Conservation (phyloP, 495 filamentous ascomycete genomes). For the Talaromyces ruber region DNA sequence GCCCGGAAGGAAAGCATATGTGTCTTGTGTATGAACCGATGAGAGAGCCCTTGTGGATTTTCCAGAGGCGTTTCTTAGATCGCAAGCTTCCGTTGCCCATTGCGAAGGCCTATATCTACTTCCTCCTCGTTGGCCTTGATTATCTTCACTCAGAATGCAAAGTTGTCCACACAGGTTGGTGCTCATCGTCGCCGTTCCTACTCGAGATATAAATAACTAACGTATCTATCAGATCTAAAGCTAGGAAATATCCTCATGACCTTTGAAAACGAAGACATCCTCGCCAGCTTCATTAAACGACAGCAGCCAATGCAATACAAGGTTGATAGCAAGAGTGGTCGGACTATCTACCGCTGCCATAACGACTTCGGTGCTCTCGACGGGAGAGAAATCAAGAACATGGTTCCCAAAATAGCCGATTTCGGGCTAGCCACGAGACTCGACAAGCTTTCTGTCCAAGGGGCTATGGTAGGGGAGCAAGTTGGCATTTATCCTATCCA, state of each 20-base stretch:
- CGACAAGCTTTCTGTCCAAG: neutral
- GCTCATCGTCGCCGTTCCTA: neutral
- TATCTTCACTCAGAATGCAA: constrained; percentile 31
- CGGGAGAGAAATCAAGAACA: constrained; percentile 9
- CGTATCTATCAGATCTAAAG: constrained; percentile 24
- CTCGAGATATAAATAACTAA: neutral
- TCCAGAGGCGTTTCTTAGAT: constrained; percentile 15
- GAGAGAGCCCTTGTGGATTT: constrained; percentile 21
- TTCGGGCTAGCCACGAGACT: constrained; percentile 25
- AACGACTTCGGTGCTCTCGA: constrained; percentile 16
- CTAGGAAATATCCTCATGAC: constrained; percentile 30
- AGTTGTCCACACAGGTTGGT: constrained; percentile 27
- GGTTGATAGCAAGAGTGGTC: neutral
- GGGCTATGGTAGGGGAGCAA: neutral
- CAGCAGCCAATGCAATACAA: constrained; percentile 8
- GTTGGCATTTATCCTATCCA: constrained; percentile 19
- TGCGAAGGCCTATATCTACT: constrained; percentile 17
- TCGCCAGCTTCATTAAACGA: neutral
- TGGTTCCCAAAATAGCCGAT: constrained; percentile 25
- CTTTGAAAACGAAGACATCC: constrained; percentile 20
- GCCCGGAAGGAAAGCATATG: constrained; percentile 16
- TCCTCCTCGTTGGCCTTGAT: constrained; percentile 27
- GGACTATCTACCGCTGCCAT: constrained; percentile 25
- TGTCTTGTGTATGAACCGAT: constrained; percentile 24
- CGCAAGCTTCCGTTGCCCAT: constrained; percentile 15